Evolutionary conservation across 1,284 basidiomycete genomes (phyloP), one percentile per base, ranked within the genome.

Genomic region (Cryptococcus sp.): DNA sequence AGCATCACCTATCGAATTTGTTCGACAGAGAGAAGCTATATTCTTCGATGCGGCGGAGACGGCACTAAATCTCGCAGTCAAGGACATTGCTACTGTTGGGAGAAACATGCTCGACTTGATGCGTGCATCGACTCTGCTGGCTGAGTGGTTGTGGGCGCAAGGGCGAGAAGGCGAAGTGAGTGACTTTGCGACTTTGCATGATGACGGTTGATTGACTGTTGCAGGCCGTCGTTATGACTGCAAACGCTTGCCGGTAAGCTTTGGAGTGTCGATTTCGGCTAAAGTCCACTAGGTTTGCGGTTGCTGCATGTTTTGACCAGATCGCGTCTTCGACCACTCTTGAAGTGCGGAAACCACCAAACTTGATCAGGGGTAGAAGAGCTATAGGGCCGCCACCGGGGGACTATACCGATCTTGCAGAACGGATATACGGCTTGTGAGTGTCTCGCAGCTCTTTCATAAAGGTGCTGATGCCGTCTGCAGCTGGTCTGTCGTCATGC

Each of bases 341-440:
- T 5, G 37, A 34, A 10, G 23, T 22, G 6, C 40, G 41, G 13
- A 20, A 34, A 11, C 29, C 22, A n/a, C n/a, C 22, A 16, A 38
- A 29, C 13, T 46, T 58, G 19, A 10, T 48, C 8, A 50, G 45
- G 7, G 6, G 20, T 4, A 43, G 50, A 1, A 52, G 39, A 3
- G 39, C 45, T n/a, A 17, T 53, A 15, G 23, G 22, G 4, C 16
- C 26, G 3, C 50, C 37, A 1, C 55, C 61, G 2, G 10, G 11
- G 11, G 56, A 57, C 26, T 44, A 45, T 20, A 43, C 61, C 20
- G 63, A 65, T 20, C 23, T 62, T 23, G 63, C 61, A 10, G 63
- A 65, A 17, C 23, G 61, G 5, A 61, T 65, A 29, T 62, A 62
- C 38, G 48, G 61, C 13, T 65, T 65, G 63, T 65, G 45, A 57